Evolutionary conservation across 2,329 filamentous ascomycete species (phyloP).

Genomic region (Sporothrix euskadiensis): DNA sequence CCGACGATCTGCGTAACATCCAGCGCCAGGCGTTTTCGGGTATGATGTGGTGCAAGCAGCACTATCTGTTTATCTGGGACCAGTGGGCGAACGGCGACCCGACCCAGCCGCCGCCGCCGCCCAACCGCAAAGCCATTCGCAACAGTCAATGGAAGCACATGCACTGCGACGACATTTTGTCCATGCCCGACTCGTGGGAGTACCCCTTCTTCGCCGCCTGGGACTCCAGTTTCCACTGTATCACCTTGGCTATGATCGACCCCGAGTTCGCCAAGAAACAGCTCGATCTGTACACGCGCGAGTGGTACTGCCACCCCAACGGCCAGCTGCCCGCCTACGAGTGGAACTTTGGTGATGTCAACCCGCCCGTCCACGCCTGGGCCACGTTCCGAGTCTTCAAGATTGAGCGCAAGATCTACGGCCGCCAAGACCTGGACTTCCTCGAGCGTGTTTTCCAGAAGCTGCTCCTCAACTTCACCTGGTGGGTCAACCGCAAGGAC

Average conservation of each 20-base stretch:
- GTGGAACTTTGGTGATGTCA: constrained; percentile 98
- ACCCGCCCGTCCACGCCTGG: constrained; percentile 96
- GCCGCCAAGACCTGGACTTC: constrained; percentile 91
- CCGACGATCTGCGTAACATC: constrained; percentile 90
- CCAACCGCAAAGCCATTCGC: constrained; percentile 74
- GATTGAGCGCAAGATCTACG: constrained; percentile 96
- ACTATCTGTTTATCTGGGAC: constrained; percentile 96
- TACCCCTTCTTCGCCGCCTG: constrained; percentile 98
- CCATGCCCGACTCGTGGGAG: constrained; percentile 98
- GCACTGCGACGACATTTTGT: constrained; percentile 90
- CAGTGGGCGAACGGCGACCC: constrained; percentile 97
- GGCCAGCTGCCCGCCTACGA: constrained; percentile 90
- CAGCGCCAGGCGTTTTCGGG: constrained; percentile 92
- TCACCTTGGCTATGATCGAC: constrained; percentile 94
- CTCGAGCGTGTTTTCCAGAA: constrained; percentile 97
- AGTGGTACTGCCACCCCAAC: constrained; percentile 99
- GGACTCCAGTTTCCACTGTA: constrained; percentile 97
- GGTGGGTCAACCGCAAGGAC: constrained; percentile 99
- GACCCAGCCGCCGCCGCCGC: constrained; percentile 79
- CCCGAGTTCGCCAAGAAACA: constrained; percentile 98
- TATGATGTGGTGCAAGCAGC: constrained; percentile 99
- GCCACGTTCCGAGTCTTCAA: constrained; percentile 95
- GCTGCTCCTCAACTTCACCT: constrained; percentile 92
- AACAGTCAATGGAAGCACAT: constrained; percentile 94
- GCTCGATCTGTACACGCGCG: constrained; percentile 89